Evolutionary conservation across 2,329 filamentous ascomycete genomes (phyloP).

Genomic region (Dendryphion nanum): DNA sequence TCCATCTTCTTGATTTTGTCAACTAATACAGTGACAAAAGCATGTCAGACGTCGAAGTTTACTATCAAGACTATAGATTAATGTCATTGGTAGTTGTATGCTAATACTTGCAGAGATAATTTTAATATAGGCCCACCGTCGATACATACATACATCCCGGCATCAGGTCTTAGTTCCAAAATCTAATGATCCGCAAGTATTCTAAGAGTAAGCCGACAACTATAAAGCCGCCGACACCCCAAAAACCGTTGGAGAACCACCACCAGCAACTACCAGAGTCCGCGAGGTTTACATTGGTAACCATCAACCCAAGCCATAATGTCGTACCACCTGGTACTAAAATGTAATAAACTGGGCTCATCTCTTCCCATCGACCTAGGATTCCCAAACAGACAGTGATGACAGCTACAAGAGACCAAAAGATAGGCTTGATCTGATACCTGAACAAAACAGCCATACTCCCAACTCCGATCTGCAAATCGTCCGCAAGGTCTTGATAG

Average conservation of each 20-base stretch:
- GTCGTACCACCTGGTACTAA: neutral
- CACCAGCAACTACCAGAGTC: slow-evolving; percentile 3
- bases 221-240: slow-evolving; percentile 2
- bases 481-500: slow-evolving; percentile 34
- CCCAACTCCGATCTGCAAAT: slow-evolving; percentile 31
- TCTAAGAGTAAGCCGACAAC: slow-evolving; percentile 7
- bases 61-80: too few relatives aligned
- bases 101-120: too few relatives aligned
- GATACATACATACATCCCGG: too few relatives aligned
- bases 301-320: neutral
- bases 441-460: slow-evolving; percentile 6
- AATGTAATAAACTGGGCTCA: neutral
- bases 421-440: neutral
- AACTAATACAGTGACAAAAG: too few relatives aligned
- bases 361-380: neutral
- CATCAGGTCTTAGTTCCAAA: too few relatives aligned
- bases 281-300: slow-evolving; percentile 1
- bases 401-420: neutral
- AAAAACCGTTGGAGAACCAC: slow-evolving; percentile 5
- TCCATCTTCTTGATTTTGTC: too few relatives aligned
- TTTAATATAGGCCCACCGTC: too few relatives aligned
- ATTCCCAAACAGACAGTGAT: neutral
- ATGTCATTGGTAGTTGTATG: too few relatives aligned
- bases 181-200: slow-evolving; percentile 4
- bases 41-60: too few relatives aligned